Conservation (phyloP, 2,329 filamentous ascomycete species). For the Xylariaceae sp. region DNA sequence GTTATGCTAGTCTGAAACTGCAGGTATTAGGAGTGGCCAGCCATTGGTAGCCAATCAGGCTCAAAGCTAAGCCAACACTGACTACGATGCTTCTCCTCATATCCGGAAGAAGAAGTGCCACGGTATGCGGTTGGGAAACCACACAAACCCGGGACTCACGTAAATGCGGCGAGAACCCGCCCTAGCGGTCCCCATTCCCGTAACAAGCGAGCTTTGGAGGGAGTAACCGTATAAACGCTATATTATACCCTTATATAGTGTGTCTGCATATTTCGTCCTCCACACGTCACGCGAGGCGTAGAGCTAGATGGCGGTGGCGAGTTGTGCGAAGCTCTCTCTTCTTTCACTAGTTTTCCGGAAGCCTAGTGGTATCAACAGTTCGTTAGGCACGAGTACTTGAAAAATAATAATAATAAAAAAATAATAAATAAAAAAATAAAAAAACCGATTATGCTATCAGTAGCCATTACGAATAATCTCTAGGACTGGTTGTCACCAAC, state of each 20-base stretch:
- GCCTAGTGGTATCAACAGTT: no score
- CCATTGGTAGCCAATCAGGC: conserved; percentile 15
- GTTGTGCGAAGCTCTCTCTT: no score
- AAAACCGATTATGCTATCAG: no score
- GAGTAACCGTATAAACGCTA: conserved; percentile 2
- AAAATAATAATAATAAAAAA: no score
- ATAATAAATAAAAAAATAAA: no score
- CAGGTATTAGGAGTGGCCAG: conserved; percentile 16
- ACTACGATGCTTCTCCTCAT: conserved; percentile 25
- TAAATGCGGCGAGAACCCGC: conserved; percentile 23
- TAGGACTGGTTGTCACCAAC: neutral
- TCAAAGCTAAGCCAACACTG: conserved; percentile 2
- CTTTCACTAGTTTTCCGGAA: no score
- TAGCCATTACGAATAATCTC: no score
- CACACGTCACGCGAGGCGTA: neutral
- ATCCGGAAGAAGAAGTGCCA: conserved; percentile 27
- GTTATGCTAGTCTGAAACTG: conserved; percentile 26
- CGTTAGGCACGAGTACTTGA: no score
- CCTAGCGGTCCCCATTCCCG: conserved; percentile 29
- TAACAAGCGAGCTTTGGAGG: conserved; percentile 18
- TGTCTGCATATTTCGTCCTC: neutral
- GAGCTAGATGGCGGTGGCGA: no score
- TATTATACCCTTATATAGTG: conserved; percentile 1
- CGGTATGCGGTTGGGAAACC: conserved; percentile 16
- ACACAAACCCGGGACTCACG: conserved; percentile 4